Conservation (phyloP, 2,329 filamentous ascomycete species). For the Talaromyces amestolkiae region DNA sequence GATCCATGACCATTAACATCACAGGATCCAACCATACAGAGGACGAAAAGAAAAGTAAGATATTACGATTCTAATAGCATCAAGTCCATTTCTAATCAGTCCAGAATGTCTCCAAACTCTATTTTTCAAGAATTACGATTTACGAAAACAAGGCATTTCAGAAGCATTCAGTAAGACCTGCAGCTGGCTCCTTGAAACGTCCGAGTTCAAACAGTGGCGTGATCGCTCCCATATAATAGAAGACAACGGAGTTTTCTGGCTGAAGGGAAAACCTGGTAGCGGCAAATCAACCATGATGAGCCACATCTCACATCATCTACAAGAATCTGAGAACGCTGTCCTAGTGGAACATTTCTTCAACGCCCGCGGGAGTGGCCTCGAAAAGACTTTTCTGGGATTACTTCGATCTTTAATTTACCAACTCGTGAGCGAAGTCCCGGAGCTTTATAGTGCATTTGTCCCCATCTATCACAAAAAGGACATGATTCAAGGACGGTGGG, state of each 20-base stretch:
- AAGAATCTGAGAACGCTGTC: neutral
- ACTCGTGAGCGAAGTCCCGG: neutral
- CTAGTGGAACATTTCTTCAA: neutral
- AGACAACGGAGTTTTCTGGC: slow-evolving; percentile 33
- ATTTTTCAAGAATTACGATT: neutral
- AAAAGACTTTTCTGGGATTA: neutral
- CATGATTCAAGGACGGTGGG: neutral
- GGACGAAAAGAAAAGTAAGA: neutral
- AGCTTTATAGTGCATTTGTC: neutral
- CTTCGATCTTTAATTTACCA: neutral
- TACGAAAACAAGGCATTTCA: slow-evolving; percentile 1
- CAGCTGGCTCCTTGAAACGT: neutral
- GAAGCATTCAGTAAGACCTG: neutral
- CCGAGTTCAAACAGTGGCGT: slow-evolving; percentile 22
- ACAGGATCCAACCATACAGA: neutral
- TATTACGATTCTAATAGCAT: neutral
- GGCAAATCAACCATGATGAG: slow-evolving; percentile 44
- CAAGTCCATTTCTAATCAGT: neutral
- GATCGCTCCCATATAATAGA: slow-evolving; percentile 4
- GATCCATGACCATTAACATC: too few species aligned
- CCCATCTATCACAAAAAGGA: neutral
- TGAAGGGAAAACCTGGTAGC: slow-evolving; percentile 43
- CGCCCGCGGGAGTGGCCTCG: neutral
- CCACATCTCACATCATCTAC: slow-evolving; percentile 19
- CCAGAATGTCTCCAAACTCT: neutral